Conservation (phyloP, 2,329 filamentous ascomycete species). For the Aaosphaeria arxii region DNA sequence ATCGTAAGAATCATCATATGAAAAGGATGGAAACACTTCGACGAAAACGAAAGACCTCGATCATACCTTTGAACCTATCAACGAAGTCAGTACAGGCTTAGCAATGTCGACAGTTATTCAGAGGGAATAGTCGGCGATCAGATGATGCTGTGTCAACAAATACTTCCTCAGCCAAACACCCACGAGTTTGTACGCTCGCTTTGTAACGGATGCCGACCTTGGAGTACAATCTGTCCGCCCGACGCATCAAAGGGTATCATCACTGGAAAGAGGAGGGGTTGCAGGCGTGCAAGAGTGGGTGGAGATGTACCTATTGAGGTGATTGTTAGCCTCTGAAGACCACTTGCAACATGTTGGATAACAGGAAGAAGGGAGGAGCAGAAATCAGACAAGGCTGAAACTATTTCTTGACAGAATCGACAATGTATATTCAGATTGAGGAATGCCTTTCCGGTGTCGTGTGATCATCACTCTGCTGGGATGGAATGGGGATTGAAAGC, state of each 20-base stretch:
- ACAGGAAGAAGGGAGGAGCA: conserved; percentile 2
- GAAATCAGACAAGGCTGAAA: conserved; percentile 69
- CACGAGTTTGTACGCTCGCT: conserved; percentile 65
- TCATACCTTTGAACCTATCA: conserved; percentile 30
- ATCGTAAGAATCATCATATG: conserved; percentile 61
- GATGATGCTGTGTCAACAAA: conserved; percentile 70
- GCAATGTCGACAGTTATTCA: conserved; percentile 1
- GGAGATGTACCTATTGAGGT: conserved; percentile 28
- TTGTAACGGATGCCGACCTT: conserved; percentile 48
- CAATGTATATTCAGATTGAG: conserved; percentile 64
- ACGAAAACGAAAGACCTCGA: conserved; percentile 16
- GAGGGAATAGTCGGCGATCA: conserved; percentile 45
- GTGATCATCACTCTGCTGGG: conserved; percentile 56
- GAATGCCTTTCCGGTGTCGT: conserved; percentile 66
- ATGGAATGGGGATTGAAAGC: conserved; percentile 4
- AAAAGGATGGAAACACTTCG: conserved; percentile 41
- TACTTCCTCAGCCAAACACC: conserved; percentile 52
- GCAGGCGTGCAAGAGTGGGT: not conserved
- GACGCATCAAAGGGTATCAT: conserved; percentile 65
- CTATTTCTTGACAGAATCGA: conserved; percentile 62
- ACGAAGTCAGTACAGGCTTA: conserved; percentile 8
- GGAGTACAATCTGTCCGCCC: conserved; percentile 64
- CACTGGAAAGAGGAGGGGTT: conserved; percentile 40
- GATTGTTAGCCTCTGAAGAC: conserved; percentile 20
- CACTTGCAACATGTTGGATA: not conserved